Evolutionary conservation across 139 green algal genomes (phyloP).

Genomic region (Chlorella sp.): DNA sequence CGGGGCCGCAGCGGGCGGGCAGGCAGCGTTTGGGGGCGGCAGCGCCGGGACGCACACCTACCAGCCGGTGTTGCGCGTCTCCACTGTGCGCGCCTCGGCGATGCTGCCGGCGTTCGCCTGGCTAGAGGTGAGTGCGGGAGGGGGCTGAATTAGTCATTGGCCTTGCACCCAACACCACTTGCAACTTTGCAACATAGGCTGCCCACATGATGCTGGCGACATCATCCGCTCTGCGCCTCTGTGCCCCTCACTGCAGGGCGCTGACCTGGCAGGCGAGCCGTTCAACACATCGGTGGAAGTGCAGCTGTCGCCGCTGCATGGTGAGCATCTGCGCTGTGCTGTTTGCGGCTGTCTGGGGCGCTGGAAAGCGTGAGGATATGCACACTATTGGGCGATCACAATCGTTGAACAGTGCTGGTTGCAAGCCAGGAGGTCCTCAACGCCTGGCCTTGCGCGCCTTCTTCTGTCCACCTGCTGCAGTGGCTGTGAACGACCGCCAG

Average conservation of each 20-base stretch:
- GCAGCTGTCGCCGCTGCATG: constrained; percentile 6
- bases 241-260: neutral
- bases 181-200: too few species aligned
- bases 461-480: neutral
- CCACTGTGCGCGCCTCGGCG: neutral
- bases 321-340: neutral
- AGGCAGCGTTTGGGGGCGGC: neutral
- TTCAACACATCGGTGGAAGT: constrained; percentile 33
- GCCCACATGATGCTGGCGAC: neutral
- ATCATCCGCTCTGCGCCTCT: neutral
- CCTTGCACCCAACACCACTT: neutral
- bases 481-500: constrained; percentile 33
- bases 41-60: neutral
- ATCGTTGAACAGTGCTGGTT: neutral
- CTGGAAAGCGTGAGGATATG: too few species aligned
- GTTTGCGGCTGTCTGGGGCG: too few species aligned
- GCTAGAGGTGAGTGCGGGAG: constrained; percentile 21
- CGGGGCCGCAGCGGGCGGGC: neutral
- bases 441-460: neutral
- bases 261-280: constrained; percentile 23
- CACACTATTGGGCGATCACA: neutral
- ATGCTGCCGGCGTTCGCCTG: constrained; percentile 47
- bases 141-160: neutral
- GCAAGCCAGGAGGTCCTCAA: neutral
- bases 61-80: constrained; percentile 31